Base-by-base conservation (phyloP, 805 yeast genomes). In the Candida piceae region DNA sequence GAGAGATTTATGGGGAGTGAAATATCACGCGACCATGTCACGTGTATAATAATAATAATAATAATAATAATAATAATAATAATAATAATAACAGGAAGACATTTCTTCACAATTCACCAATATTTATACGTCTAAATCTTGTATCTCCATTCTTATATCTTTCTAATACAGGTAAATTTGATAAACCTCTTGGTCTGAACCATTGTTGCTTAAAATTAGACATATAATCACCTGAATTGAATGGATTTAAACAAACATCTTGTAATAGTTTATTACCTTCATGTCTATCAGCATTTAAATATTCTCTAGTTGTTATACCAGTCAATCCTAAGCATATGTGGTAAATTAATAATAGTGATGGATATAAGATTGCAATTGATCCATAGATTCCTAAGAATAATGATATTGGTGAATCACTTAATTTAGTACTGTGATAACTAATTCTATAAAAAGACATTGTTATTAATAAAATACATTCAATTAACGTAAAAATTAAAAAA, bases 301-400 rank as follows among this genome's bases (percentile, higher is more conserved):
- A 84, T 47, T 85, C 95, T 43, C 88, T 67, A 6, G 95, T 84
- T 7, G 89, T 80, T 44, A 80, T 68, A 32, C 79, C 80, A 7
- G 74, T 67, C 1, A 73, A 51, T 0, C 77, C 72, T 34, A 84
- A 56, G 34, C 64, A 70, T 1, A 74, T 25, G 49, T 85, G 95
- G 45, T 70, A 72, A 0, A 59, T 29, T 15, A 81, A 51, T 12
- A 85, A 56, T 18, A 76, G 42, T 0, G 66, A 31, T 2, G 93
- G 89, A 48, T 82, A 84, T 3, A 69, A 44, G n/a, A 74, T 22
- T 2, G 64, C 60, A 1, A 80, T 19, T 2, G 64, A 53, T 0
- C 72, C 65, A 36, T 70, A 72, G 3, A 83, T 58, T 2, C 70
- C 68, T n/a, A 82, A 59, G 31, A 82, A 62, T 10, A 84, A 53